Base-by-base conservation (phyloP, 306 rosid species). In the Trifolium pratense region DNA sequence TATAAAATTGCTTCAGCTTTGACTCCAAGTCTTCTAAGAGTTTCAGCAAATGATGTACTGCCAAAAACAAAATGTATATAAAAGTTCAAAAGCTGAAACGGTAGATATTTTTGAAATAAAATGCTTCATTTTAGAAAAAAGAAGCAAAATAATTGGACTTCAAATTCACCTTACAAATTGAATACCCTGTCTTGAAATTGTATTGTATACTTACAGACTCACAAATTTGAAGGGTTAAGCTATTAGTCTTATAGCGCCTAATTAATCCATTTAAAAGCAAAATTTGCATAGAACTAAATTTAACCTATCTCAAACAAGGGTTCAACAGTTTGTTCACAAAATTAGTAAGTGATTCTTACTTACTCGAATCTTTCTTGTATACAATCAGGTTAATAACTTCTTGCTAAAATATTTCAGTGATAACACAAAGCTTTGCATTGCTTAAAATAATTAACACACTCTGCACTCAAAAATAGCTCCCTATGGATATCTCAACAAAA, bases 31-130 rank as follows among this genome's bases (percentile, higher is more conserved):
- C 73, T 79, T 72, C 73, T 75, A 71, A 93, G 97, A 79, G 93
- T 78, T 76, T 93, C 98, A 42, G 97, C 87, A 78, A 91, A 93
- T 61, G 81, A 81, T 79, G 48, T 81, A 73, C 98, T 93, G 90
- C 71, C 80, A 5, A 80, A 78, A 68, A 76, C 45, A 72, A 63
- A 18, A 58, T 20, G 76, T 75, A 20, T 61, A 72, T 40, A 71
- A 66, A 40, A 58, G 72, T 37, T 29, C 21, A 65, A 61, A 36
- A 57, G 36, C 51, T 17, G 45, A 65, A 64, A 21, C 8, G 26
- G 8, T 23, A 9, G 3, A 15, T 20, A 9, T 8, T 18, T 57
- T 17, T 26, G 55, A 42, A 62, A 56, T 45, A 68, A 66, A 20
- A 64, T 61, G 45, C 40, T 72, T 48, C 31, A 66, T 13, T 67